These are phyloP conservation scores for Nakazawaea sp. DNA, from an alignment of 805 yeast genomes.

Conservation along the genomic window DNA sequence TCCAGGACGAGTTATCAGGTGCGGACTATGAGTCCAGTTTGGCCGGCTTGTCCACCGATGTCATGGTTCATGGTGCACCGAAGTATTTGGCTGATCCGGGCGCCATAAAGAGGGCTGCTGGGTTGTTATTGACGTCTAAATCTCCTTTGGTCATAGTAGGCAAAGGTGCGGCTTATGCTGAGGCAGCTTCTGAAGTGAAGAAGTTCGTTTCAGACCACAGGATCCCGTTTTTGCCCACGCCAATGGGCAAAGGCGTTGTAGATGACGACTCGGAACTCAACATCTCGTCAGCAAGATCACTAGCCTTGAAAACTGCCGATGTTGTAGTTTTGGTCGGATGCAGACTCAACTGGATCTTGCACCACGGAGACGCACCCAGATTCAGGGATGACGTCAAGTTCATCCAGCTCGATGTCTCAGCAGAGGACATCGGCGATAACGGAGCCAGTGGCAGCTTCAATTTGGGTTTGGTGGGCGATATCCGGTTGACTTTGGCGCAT, in stretches of 20 bases:
- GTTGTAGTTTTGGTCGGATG: constrained; percentile 59
- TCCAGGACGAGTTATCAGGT: constrained; percentile 22
- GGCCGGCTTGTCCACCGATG: constrained; percentile 5
- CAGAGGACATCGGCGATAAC: constrained; percentile 43
- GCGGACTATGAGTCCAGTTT: constrained; percentile 13
- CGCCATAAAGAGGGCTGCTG: constrained; percentile 28
- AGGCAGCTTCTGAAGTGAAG: constrained; percentile 32
- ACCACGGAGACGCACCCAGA: constrained; percentile 55
- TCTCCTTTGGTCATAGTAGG: constrained; percentile 56
- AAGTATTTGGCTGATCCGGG: constrained; percentile 27
- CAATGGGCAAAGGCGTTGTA: constrained; percentile 73
- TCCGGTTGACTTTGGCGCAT: constrained; percentile 31
- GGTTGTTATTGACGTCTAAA: constrained; percentile 25
- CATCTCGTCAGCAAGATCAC: constrained; percentile 57
- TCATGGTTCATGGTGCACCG: constrained; percentile 19
- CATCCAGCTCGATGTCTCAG: constrained; percentile 48
- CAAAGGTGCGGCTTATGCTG: constrained; percentile 51
- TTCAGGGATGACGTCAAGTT: constrained; percentile 38
- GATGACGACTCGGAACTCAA: constrained; percentile 41
- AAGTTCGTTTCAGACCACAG: constrained; percentile 32
- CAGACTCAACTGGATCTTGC: constrained; percentile 68
- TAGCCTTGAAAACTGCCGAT: constrained; percentile 51
- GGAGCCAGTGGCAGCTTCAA: constrained; percentile 27
- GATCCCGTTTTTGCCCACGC: constrained; percentile 62
- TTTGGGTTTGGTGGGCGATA: constrained; percentile 51